Conservation (phyloP, 1,284 basidiomycete species). For the Marasmius fiardii region DNA sequence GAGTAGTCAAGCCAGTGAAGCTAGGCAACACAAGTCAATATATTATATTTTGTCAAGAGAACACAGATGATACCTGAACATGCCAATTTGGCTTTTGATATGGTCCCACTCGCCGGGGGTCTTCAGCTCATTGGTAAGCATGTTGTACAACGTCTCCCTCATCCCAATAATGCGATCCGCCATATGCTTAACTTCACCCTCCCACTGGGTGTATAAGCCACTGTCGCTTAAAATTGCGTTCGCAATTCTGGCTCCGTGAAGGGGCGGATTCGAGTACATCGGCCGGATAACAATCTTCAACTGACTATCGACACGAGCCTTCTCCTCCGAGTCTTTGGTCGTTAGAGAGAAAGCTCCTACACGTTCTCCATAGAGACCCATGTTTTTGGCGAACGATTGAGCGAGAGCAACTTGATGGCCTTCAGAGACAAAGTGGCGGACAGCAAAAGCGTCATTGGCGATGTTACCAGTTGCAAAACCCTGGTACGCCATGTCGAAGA, state of each 20-base stretch:
- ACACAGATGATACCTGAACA: conserved; percentile 67
- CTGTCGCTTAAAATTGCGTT: conserved; percentile 76
- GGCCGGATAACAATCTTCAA: conserved; percentile 96
- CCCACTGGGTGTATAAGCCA: conserved; percentile 88
- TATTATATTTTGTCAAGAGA: conserved; percentile 4
- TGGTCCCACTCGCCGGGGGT: conserved; percentile 97
- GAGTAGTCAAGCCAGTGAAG: conserved; percentile 83
- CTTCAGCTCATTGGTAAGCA: conserved; percentile 75
- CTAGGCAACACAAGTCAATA: conserved; percentile 32
- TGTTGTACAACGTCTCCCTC: conserved; percentile 83
- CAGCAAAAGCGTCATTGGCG: conserved; percentile 88
- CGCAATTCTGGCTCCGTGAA: conserved; percentile 93
- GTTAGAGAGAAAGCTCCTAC: conserved; percentile 93
- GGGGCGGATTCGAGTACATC: conserved; percentile 97
- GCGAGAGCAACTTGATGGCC: conserved; percentile 85
- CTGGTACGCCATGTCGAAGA: conserved; percentile 98
- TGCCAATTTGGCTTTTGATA: conserved; percentile 95
- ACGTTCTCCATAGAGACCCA: conserved; percentile 97
- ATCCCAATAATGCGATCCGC: conserved; percentile 95
- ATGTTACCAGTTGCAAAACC: conserved; percentile 92
- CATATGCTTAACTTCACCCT: conserved; percentile 91
- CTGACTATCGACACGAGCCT: conserved; percentile 88
- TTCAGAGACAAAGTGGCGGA: conserved; percentile 90
- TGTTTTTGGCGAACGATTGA: conserved; percentile 99
- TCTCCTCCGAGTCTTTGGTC: conserved; percentile 73